Conservation (phyloP, 495 filamentous ascomycete genomes). For the Lasiosphaeria miniovina region DNA sequence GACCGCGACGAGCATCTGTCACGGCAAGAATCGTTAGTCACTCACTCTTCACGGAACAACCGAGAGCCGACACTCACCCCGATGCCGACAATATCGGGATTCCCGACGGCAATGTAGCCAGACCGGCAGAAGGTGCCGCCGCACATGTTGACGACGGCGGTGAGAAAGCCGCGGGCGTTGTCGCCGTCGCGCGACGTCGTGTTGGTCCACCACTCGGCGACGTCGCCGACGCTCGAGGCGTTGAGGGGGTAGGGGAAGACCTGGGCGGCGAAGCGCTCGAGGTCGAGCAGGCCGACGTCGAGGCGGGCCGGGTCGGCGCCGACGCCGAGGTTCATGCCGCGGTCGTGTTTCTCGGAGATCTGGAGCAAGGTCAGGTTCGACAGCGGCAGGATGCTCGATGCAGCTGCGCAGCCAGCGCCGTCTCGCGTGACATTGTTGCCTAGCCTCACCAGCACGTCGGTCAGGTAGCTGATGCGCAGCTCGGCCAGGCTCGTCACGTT, state of each 20-base stretch:
- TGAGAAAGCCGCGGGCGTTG: constrained; percentile 12
- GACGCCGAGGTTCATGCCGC: constrained; percentile 4
- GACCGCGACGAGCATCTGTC: constrained; percentile 20
- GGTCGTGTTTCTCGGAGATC: neutral
- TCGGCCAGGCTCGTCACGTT: constrained; percentile 12
- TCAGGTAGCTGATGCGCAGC: constrained; percentile 13
- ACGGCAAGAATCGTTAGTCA: neutral
- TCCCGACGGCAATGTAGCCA: constrained; percentile 17
- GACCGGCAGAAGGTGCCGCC: constrained; percentile 15
- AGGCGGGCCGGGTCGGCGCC: constrained; percentile 9
- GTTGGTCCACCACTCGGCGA: constrained; percentile 19
- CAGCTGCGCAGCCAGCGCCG: constrained; percentile 17
- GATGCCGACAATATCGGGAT: constrained; percentile 22
- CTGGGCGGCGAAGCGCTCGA: constrained; percentile 11
- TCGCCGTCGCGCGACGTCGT: constrained; percentile 8
- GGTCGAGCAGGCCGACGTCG: constrained; percentile 13
- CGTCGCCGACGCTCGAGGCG: constrained; percentile 16
- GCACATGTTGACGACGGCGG: constrained; percentile 13
- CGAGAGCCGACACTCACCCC: constrained; percentile 9
- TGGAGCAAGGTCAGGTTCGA: constrained; percentile 6
- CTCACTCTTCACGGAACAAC: neutral
- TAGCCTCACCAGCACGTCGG: constrained; percentile 17
- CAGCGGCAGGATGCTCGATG: constrained; percentile 16
- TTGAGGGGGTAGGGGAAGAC: constrained; percentile 21
- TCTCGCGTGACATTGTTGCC: constrained; percentile 28